Conservation (phyloP, 2,329 filamentous ascomycete genomes). For the Ophiostoma ulmi region DNA sequence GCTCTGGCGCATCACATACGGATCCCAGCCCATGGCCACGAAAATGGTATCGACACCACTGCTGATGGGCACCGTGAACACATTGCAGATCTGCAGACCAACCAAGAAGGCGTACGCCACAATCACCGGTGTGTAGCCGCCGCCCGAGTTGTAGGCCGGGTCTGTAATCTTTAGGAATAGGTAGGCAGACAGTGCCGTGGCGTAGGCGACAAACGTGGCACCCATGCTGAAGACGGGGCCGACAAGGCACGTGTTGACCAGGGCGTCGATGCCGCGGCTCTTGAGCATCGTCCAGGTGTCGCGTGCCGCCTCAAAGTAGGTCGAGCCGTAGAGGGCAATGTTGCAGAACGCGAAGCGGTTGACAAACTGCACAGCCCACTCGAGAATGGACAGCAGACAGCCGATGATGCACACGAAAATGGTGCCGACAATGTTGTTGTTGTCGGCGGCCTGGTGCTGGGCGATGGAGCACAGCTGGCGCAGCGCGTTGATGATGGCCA, state of each 20-base stretch:
- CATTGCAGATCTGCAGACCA: constrained; percentile 80
- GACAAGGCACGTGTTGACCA: constrained; percentile 83
- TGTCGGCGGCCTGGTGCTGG: constrained; percentile 55
- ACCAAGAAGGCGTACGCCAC: constrained; percentile 85
- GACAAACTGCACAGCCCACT: constrained; percentile 83
- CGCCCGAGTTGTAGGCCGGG: constrained; percentile 67
- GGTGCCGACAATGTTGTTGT: constrained; percentile 62
- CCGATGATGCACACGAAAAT: constrained; percentile 69
- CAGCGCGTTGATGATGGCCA: constrained; percentile 81
- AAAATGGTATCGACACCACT: constrained; percentile 92
- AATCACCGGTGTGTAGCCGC: constrained; percentile 68
- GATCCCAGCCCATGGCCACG: constrained; percentile 67
- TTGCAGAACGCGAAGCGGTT: constrained; percentile 92
- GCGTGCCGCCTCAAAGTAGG: constrained; percentile 81
- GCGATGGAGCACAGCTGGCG: constrained; percentile 79
- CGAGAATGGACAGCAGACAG: constrained; percentile 69
- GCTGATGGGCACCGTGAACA: constrained; percentile 78
- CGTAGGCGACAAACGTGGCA: constrained; percentile 75
- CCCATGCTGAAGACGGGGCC: constrained; percentile 71
- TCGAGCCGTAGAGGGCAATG: constrained; percentile 86
- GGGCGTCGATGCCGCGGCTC: constrained; percentile 81
- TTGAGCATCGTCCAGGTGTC: constrained; percentile 90
- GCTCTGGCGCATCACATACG: constrained; percentile 69
- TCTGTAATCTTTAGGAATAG: constrained; percentile 79
- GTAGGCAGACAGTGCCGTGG: constrained; percentile 75